A percentile compares a stretch with the other conserved stretches of the same genome.
These are phyloP conservation scores for Agaricus subrufescens DNA, from an alignment of 768 basidiomycete species.

Conservation along the genomic window DNA sequence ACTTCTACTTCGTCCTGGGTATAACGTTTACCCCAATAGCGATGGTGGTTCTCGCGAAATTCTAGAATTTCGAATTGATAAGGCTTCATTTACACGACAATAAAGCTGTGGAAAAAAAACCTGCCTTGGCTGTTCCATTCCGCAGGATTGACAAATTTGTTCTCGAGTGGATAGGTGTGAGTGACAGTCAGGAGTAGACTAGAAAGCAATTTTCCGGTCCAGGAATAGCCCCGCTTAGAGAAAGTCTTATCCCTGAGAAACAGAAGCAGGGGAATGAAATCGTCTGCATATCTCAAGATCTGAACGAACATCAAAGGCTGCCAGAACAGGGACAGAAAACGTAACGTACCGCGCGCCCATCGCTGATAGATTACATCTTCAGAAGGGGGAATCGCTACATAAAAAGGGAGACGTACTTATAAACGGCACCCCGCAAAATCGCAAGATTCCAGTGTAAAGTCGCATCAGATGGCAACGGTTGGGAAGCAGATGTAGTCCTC, in stretches of 20 bases:
- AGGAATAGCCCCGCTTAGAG: conserved; percentile 79
- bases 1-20: conserved; percentile 66
- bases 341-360: conserved; percentile 56
- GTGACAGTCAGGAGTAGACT: conserved; percentile 71
- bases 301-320: conserved; percentile 19
- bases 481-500: conserved; percentile 65
- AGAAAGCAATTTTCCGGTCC: conserved; percentile 73
- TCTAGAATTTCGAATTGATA: conserved; percentile 33
- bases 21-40: conserved; percentile 79
- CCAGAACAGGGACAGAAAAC: background rate
- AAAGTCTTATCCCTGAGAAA: conserved; percentile 66
- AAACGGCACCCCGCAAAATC: conserved; percentile 74
- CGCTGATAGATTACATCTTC: conserved; percentile 24
- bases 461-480: conserved; percentile 72
- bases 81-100: background rate
- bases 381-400: conserved; percentile 2
- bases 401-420: conserved; percentile 47
- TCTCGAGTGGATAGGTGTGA: conserved; percentile 77
- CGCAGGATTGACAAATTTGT: conserved; percentile 73
- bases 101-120: conserved; percentile 1
- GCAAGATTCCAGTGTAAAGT: conserved; percentile 87
- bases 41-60: conserved; percentile 64
- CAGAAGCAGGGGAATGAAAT: conserved; percentile 55
- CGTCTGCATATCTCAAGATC: conserved; percentile 61
- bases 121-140: conserved; percentile 73